Evolutionary conservation across 2,329 filamentous ascomycete species (phyloP).

Genomic region (Clarireedia sp.): DNA sequence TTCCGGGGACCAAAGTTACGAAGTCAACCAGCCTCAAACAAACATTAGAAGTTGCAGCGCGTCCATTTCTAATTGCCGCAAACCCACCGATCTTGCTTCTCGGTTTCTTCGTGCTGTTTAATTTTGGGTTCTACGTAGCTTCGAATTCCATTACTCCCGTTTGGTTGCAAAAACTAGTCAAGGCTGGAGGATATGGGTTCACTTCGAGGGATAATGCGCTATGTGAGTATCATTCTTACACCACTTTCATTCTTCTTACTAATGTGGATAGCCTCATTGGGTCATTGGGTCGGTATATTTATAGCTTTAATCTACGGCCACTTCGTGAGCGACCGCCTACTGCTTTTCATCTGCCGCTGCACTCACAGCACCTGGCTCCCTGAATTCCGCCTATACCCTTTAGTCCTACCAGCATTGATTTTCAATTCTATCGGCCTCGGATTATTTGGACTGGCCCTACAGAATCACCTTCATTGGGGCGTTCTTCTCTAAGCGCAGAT

Average conservation of each 20-base stretch:
- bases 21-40: not conserved
- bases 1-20: constrained; percentile 13
- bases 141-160: constrained; percentile 19
- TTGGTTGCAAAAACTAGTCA: constrained; percentile 33
- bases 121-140: constrained; percentile 22
- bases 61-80: constrained; percentile 25
- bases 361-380: constrained; percentile 30
- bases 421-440: constrained; percentile 30
- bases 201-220: constrained; percentile 33
- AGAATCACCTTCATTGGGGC: constrained; percentile 35
- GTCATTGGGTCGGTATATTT: constrained; percentile 35
- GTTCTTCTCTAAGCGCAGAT: constrained; percentile 35
- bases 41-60: constrained; percentile 12
- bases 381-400: constrained; percentile 32
- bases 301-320: constrained; percentile 32
- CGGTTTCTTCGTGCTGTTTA: constrained; percentile 28
- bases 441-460: constrained; percentile 33
- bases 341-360: constrained; percentile 23
- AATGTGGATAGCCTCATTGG: constrained; percentile 30
- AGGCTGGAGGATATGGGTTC: constrained; percentile 36
- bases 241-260: no score
- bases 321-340: constrained; percentile 33
- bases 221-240: constrained; percentile 4
- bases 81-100: constrained; percentile 33
- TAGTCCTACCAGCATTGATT: constrained; percentile 28